Base-by-base conservation (phyloP, 2,329 filamentous ascomycete genomes). In the Alternaria triticina region DNA sequence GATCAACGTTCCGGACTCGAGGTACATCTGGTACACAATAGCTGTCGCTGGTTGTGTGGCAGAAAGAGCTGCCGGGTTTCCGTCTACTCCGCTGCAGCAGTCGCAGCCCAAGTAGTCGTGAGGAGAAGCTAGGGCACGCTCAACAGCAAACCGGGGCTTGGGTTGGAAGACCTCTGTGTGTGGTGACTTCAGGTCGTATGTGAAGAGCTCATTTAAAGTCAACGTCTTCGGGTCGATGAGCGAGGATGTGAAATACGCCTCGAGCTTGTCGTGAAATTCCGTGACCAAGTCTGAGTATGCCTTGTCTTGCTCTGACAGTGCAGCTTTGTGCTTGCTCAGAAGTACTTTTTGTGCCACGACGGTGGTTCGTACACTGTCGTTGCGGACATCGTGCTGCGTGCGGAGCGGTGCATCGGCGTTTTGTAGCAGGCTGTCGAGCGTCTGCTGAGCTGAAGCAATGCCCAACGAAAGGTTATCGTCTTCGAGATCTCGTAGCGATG, bases 321-420 rank as follows among this genome's bases (percentile, higher is more conserved):
- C 84, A 1, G 91, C 89, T 68, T 90, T 89, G 75, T 94, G 90
- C 66, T 89, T 91, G 79, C 90, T 93, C 44, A 96, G 84, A 73
- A 94, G 90, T 17, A 96, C 91, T 75, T 92, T 91, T 74, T 95
- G 91, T 15, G 91, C 91, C 54, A 95, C 88, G 30, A 95, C 88
- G 0, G 92, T 95, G 1, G 92, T 93, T 47, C 93, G 86, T 44
- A 93, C 81, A 46, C 91, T 88, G 67, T 88, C 89, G 79, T 86
- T 84, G 45, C 90, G 89, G 11, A 90, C 86, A 70, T 90, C 90
- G 77, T 96, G 91, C 75, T 90, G 90, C 80, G 90, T 96, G 65
- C 90, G 89, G 28, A 96, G 84, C 84, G 79, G 74, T 43, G 71
- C 64, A 55, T 62, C 65, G 43, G 74, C 71, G 4, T 71, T 58